Evolutionary conservation across 2,329 filamentous ascomycete species (phyloP).

Genomic region (Fusarium circinatum): DNA sequence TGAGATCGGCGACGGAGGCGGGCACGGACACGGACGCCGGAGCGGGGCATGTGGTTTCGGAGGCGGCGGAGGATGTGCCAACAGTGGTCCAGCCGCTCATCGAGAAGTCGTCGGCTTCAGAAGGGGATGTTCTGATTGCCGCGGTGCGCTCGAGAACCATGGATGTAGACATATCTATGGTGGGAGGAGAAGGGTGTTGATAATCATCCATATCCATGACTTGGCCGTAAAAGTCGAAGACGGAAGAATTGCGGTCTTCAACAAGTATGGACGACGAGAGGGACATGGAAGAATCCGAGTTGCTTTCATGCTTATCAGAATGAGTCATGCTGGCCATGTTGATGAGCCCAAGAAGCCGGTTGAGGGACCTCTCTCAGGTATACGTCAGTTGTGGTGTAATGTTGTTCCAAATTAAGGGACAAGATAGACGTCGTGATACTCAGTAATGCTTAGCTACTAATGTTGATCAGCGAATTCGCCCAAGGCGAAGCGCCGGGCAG

Average conservation of each 20-base stretch:
- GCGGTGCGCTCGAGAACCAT: constrained; percentile 15
- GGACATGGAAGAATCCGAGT: constrained; percentile 7
- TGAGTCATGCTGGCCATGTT: not conserved
- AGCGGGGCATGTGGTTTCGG: constrained; percentile 31
- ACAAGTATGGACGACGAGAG: constrained; percentile 20
- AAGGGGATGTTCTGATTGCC: not conserved
- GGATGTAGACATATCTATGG: constrained; percentile 15
- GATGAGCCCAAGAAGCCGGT: not conserved
- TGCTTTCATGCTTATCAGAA: constrained; percentile 5
- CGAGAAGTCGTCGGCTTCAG: constrained; percentile 17
- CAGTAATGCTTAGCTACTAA: not conserved
- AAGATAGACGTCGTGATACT: not conserved
- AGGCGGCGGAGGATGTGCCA: constrained; percentile 2
- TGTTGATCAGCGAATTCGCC: not conserved
- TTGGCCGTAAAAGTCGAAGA: not conserved
- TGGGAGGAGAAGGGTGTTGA: constrained; percentile 9
- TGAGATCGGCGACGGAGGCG: constrained; percentile 17
- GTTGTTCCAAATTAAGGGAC: not conserved
- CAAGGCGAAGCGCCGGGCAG: not conserved
- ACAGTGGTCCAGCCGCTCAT: constrained; percentile 28
- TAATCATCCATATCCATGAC: not conserved
- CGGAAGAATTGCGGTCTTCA: constrained; percentile 2
- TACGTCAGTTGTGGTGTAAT: constrained; percentile 7
- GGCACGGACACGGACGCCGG: constrained; percentile 21
- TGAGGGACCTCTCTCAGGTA: not conserved